phyloP scores from a whole-genome alignment of 805 yeast genomes.

The Schizosaccharomyces lindneri region DNA sequence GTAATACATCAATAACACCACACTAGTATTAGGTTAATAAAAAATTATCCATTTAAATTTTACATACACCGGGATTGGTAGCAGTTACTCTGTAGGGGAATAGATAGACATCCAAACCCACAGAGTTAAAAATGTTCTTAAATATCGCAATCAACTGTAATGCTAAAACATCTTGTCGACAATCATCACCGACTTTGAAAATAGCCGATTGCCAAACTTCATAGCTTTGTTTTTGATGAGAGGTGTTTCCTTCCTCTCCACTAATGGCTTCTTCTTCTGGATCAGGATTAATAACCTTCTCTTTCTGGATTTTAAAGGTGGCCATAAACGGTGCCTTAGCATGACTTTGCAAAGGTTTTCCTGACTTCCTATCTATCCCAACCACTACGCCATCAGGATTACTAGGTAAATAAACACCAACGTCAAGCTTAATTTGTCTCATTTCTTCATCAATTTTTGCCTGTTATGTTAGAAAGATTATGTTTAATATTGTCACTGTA shows the following conservation, averaged over 20 bases:
- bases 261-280: background rate
- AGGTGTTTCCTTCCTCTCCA: background rate
- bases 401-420: conserved; percentile 79
- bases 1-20: conserved; percentile 94
- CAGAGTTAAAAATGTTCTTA: conserved; percentile 66
- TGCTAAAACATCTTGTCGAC: conserved; percentile 90
- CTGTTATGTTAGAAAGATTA: background rate
- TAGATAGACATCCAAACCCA: conserved; percentile 74
- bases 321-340: conserved; percentile 99
- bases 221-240: conserved; percentile 18
- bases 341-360: conserved; percentile 86
- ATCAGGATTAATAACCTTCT: background rate
- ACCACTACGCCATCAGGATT: conserved; percentile 89
- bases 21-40: conserved; percentile 18
- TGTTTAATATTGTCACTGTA: background rate
- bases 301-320: conserved; percentile 50
- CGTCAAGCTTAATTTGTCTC: conserved; percentile 44
- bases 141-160: conserved; percentile 77
- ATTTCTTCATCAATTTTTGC: conserved; percentile 84
- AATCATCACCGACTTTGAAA: conserved; percentile 96
- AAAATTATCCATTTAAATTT: background rate
- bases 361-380: conserved; percentile 77
- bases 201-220: conserved; percentile 30
- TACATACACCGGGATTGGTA: conserved; percentile 61
- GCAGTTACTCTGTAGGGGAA: conserved; percentile 92